Conservation (phyloP, 2,329 filamentous ascomycete species). For the Diplodia scrobiculata region DNA sequence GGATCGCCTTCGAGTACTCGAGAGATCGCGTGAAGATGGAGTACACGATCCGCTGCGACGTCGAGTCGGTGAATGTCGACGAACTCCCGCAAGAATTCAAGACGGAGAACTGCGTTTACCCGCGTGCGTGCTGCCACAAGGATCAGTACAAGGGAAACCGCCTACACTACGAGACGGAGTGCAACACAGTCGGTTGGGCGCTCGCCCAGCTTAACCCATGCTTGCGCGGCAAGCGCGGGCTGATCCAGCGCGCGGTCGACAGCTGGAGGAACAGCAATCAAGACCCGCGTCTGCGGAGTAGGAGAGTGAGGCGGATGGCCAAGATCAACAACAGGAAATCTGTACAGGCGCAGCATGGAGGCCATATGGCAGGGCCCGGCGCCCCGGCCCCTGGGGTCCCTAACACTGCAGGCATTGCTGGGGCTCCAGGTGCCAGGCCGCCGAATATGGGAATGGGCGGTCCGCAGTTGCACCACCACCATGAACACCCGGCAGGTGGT, state of each 20-base stretch:
- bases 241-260: constrained; percentile 96
- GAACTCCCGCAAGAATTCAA: constrained; percentile 86
- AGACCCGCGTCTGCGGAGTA: constrained; percentile 85
- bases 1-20: constrained; percentile 98
- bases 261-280: constrained; percentile 99
- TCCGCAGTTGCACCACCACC: constrained; percentile 69
- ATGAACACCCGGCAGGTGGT: constrained; percentile 67
- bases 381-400: constrained; percentile 65
- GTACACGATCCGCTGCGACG: constrained; percentile 96
- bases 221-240: constrained; percentile 85
- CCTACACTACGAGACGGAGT: constrained; percentile 95
- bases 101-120: constrained; percentile 97
- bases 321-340: constrained; percentile 90
- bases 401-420: constrained; percentile 63
- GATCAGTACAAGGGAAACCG: constrained; percentile 96
- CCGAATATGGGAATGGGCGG: constrained; percentile 69
- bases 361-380: constrained; percentile 69
- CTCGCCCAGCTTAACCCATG: constrained; percentile 89
- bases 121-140: constrained; percentile 89
- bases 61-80: constrained; percentile 93
- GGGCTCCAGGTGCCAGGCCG: constrained; percentile 62
- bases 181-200: constrained; percentile 99
- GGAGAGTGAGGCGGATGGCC: constrained; percentile 89
- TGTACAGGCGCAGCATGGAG: constrained; percentile 61
- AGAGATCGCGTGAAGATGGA: constrained; percentile 98